These are phyloP conservation scores for Russula compacta DNA, from an alignment of 768 basidiomycete species.

Conservation along the genomic window DNA sequence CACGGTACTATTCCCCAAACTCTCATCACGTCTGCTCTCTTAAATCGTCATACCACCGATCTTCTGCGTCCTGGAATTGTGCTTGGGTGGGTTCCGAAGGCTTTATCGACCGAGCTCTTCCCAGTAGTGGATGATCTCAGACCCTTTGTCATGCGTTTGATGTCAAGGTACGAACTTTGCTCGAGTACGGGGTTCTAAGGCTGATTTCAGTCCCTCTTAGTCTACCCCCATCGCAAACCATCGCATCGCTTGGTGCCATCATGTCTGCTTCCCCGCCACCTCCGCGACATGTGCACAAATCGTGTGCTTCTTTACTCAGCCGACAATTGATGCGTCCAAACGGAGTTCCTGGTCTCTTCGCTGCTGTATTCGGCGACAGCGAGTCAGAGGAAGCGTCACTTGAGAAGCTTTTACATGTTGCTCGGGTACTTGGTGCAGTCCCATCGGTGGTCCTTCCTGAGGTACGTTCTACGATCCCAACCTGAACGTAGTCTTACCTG, in stretches of 20 bases:
- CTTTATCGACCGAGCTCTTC: slow-evolving; percentile 31
- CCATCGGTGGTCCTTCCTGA: slow-evolving; percentile 47
- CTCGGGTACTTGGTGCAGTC: slow-evolving; percentile 51
- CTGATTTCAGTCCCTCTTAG: slow-evolving; percentile 30
- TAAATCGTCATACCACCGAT: slow-evolving; percentile 50
- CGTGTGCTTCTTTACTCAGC: slow-evolving; percentile 56
- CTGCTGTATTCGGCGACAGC: slow-evolving; percentile 60
- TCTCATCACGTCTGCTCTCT: slow-evolving; percentile 46
- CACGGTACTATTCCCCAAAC: slow-evolving; percentile 46
- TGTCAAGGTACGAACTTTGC: slow-evolving; percentile 46
- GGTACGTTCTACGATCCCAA: slow-evolving; percentile 32
- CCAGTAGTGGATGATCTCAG: slow-evolving; percentile 40
- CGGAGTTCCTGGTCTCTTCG: slow-evolving; percentile 61
- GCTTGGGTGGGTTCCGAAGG: slow-evolving; percentile 67
- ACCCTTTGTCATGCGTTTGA: slow-evolving; percentile 44
- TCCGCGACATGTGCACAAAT: slow-evolving; percentile 45
- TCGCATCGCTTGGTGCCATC: slow-evolving; percentile 49
- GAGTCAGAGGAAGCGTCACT: slow-evolving; percentile 48
- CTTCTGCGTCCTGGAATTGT: slow-evolving; percentile 51
- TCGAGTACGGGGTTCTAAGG: not conserved
- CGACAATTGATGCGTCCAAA: slow-evolving; percentile 61
- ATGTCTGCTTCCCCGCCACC: slow-evolving; percentile 36
- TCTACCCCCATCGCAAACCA: slow-evolving; percentile 55
- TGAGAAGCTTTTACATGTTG: slow-evolving; percentile 66
- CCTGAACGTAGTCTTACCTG: not conserved